Evolutionary conservation across 495 filamentous ascomycete genomes (phyloP), one percentile per base, ranked within the genome.

Genomic region (Barbatosphaeria neglecta): DNA sequence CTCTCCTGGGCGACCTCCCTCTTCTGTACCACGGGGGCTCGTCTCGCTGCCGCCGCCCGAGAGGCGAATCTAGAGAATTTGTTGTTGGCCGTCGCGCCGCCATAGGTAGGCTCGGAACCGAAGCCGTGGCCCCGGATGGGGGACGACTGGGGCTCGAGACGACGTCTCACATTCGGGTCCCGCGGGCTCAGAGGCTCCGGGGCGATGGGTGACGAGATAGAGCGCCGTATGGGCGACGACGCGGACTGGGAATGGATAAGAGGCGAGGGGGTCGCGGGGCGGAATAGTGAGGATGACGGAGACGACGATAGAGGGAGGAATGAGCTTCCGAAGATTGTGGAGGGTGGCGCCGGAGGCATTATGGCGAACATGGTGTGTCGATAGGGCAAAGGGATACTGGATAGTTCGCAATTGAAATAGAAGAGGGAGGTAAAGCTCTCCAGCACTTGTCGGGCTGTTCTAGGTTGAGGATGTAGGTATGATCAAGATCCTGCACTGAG

Each of bases 1-100:
- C 69, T 62, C 44, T 82, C 75, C 42, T 70, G 65, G 7, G 62
- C 62, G 39, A 72, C 70, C 48, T 75, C 69, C 17, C 61, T 55
- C 31, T 50, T 62, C 37, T 52, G 51, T 19, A 65, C 52, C 13
- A 73, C 41, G 0, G 68, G 67, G 13, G 31, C 31, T 1, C 31
- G 31, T n/a, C 31, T 11, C 31, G 31, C n/a, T n/a, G n/a, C 13
- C 31, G 31, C 13, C 13, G 31, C 13, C 31, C 31, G 31, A 11
- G 31, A 15, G 31, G 31, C 31, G 13, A 35, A 35, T 6, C 31
- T 1, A 4, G 31, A 35, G 31, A 35, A 35, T n/a, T 35, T n/a
- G n/a, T n/a, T n/a, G 41, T 73, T 73, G 9, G 56, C 49, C 43
- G 62, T 66, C 41, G 54, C 49, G 23, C 37, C 52, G 6, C 61